Base-by-base conservation (phyloP, 169 alveolate species). In the Pseudocohnilembus persalinus region DNA sequence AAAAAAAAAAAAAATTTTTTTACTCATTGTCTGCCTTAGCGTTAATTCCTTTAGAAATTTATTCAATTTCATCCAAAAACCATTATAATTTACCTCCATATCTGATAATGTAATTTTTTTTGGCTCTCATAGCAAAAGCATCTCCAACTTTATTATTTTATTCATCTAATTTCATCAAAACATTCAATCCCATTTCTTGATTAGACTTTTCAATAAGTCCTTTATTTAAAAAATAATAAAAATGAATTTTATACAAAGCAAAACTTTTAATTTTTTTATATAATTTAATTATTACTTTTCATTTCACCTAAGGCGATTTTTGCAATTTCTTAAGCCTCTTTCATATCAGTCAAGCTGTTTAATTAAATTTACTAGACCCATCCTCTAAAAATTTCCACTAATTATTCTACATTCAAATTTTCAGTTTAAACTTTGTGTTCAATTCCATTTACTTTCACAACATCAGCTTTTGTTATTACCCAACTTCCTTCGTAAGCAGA, bases 401-500 rank as follows among this genome's bases (percentile, higher is more conserved):
- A 49, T 77, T 85, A 82, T 68, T 85, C 89, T 0, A 85, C 82
- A n/a, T 32, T 30, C 35, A 85, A 74, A 63, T 65, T 75, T 6
- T 49, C 31, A 73, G 77, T 76, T 29, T 75, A 64, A 29, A 85
- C 31, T 20, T 76, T 76, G 1, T 75, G n/a, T 26, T 25, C 33
- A 31, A 79, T 29, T 24, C 77, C 85, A 73, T 78, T 76, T 31
- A 84, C 30, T 26, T 30, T 63, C 0, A 84, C 6, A 33, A 78
- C 31, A 30, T 73, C 77, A 15, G 74, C 68, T n/a, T 85, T 29
- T 0, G 74, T 75, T 28, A 85, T 85, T n/a, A 85, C 73, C 89
- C 89, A 85, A 77, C 73, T 72, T 24, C 89, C 85, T 79, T 85
- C 89, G 78, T 85, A 85, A 15, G 77, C 89, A 24, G 77, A 76